These are phyloP conservation scores for Schizophyllum amplum DNA, from an alignment of 1,284 basidiomycete genomes.

Conservation along the genomic window DNA sequence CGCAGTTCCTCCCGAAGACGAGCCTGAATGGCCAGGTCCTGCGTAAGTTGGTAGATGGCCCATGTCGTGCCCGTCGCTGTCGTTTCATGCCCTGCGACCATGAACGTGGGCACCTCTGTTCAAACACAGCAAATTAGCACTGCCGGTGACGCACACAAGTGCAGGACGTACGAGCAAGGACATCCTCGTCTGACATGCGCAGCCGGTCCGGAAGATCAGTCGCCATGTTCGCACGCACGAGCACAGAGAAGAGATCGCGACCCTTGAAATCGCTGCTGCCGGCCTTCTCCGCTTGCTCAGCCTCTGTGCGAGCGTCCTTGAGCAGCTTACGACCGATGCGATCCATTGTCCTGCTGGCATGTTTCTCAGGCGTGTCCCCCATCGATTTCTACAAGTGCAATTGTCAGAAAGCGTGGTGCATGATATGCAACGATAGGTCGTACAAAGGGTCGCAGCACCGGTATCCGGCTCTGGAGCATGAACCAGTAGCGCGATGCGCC, in stretches of 20 bases:
- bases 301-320: slow-evolving; percentile 29
- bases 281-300: slow-evolving; percentile 14
- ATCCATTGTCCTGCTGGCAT: slow-evolving; percentile 12
- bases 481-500: slow-evolving; percentile 26
- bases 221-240: slow-evolving; percentile 60
- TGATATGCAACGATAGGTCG: background rate
- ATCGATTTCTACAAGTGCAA: too few relatives aligned
- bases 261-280: slow-evolving; percentile 21
- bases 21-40: slow-evolving; percentile 46
- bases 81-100: slow-evolving; percentile 74
- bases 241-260: slow-evolving; percentile 43
- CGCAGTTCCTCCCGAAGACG: slow-evolving; percentile 65
- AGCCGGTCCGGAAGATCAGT: slow-evolving; percentile 48
- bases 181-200: slow-evolving; percentile 63
- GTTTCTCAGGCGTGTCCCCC: background rate
- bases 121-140: background rate
- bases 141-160: background rate
- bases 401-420: background rate
- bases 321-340: slow-evolving; percentile 40
- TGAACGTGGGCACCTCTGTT: slow-evolving; percentile 50
- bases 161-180: slow-evolving; percentile 56
- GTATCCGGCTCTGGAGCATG: slow-evolving; percentile 28
- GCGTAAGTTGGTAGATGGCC: slow-evolving; percentile 58
- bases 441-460: slow-evolving; percentile 1
- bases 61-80: slow-evolving; percentile 55